A percentile compares a stretch with the other conserved stretches of the same genome.
Evolutionary conservation across 805 yeast species (phyloP).

Genomic region (Myxozyma kluyveri): DNA sequence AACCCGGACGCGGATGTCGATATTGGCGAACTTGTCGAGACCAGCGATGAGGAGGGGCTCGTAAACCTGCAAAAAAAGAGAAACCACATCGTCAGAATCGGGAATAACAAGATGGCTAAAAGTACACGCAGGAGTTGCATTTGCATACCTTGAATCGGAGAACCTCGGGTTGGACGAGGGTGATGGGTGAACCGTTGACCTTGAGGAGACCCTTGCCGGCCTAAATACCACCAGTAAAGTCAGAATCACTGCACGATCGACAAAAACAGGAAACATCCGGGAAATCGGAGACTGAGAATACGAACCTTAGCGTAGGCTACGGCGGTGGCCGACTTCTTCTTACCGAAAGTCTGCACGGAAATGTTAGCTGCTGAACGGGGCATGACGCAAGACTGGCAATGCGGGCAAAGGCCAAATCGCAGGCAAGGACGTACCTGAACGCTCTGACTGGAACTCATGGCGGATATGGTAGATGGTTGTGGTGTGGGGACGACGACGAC

Average conservation of each 20-base stretch:
- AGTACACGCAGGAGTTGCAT: background rate
- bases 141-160: constrained; percentile 76
- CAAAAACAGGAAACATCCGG: background rate
- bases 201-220: constrained; percentile 99
- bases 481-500: constrained; percentile 1
- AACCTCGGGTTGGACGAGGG: constrained; percentile 98
- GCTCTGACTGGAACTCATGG: constrained; percentile 26
- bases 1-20: constrained; percentile 98
- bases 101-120: background rate
- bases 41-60: constrained; percentile 99
- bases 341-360: constrained; percentile 91
- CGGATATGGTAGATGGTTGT: constrained; percentile 5
- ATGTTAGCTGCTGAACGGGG: background rate
- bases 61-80: constrained; percentile 59
- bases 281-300: background rate
- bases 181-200: constrained; percentile 99
- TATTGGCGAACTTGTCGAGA: constrained; percentile 96
- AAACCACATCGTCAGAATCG: constrained; percentile 2
- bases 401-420: too few species aligned
- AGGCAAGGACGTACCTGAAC: constrained; percentile 27
- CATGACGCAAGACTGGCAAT: background rate
- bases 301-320: constrained; percentile 72
- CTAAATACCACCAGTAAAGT: constrained; percentile 53
- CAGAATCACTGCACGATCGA: background rate
- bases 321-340: constrained; percentile 99